A percentile compares a stretch with the other conserved stretches of the same genome.
These are phyloP conservation scores for Xylariaceae sp. DNA, from an alignment of 2,329 filamentous ascomycete genomes.

Conservation along the genomic window DNA sequence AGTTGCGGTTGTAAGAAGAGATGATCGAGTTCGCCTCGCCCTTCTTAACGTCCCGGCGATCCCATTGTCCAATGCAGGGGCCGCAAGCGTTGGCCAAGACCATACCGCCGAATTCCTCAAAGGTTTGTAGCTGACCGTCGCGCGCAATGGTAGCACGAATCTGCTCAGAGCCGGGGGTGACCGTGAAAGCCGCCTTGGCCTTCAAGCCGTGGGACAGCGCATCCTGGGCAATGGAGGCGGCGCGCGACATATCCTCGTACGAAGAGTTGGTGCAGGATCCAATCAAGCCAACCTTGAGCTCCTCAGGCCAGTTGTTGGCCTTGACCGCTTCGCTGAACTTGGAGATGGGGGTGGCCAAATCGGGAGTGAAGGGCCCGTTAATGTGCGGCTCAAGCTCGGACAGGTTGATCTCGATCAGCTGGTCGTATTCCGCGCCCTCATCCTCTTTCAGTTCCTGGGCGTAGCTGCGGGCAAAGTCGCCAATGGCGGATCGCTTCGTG, in stretches of 20 bases:
- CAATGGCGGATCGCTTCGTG: conserved; percentile 85
- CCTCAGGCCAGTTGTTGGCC: conserved; percentile 91
- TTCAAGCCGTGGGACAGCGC: conserved; percentile 89
- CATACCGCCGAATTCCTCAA: conserved; percentile 92
- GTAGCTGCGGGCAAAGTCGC: conserved; percentile 80
- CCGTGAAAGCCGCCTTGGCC: conserved; percentile 86
- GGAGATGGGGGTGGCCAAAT: conserved; percentile 94
- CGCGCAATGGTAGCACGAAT: conserved; percentile 88
- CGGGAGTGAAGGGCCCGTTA: conserved; percentile 97
- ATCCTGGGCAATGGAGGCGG: conserved; percentile 83
- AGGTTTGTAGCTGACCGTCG: conserved; percentile 86
- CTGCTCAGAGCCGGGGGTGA: conserved; percentile 95
- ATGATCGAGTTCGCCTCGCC: conserved; percentile 93
- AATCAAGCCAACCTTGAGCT: conserved; percentile 93
- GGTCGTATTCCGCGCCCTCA: conserved; percentile 87
- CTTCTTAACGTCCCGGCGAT: conserved; percentile 88
- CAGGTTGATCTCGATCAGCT: conserved; percentile 94
- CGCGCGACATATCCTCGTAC: conserved; percentile 86
- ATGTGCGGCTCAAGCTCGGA: conserved; percentile 93
- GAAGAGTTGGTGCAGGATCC: conserved; percentile 95
- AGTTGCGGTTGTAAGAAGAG: conserved; percentile 99
- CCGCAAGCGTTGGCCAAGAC: conserved; percentile 94
- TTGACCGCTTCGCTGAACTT: conserved; percentile 94
- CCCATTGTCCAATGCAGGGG: conserved; percentile 92
- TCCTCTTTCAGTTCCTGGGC: conserved; percentile 81